Conservation (phyloP, 192 early-diverging fungal genomes). For the Umbelopsis isabellina region DNA sequence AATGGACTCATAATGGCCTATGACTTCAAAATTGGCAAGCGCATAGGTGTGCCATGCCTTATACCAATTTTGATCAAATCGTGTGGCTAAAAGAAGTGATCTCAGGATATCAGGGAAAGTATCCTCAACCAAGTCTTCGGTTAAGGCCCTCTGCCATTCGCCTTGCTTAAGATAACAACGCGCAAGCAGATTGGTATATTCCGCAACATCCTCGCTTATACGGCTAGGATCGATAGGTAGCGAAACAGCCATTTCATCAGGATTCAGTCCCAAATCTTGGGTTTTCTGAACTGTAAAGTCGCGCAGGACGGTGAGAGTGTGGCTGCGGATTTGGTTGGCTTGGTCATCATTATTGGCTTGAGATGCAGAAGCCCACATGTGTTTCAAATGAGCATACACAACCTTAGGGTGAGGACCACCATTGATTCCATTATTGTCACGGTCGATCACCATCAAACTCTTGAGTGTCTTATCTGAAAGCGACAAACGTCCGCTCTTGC, state of each 20-base stretch:
- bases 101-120: slow-evolving; percentile 74
- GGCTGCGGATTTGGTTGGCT: slow-evolving; percentile 51
- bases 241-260: slow-evolving; percentile 51
- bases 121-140: slow-evolving; percentile 53
- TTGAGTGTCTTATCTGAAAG: slow-evolving; percentile 81
- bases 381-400: slow-evolving; percentile 92
- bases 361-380: slow-evolving; percentile 72
- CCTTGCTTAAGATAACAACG: slow-evolving; percentile 93
- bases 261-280: slow-evolving; percentile 65
- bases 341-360: slow-evolving; percentile 20
- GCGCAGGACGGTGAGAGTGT: slow-evolving; percentile 76
- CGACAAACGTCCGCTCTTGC: slow-evolving; percentile 83
- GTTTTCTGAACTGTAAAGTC: slow-evolving; percentile 79
- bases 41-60: slow-evolving; percentile 98
- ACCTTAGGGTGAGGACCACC: slow-evolving; percentile 66
- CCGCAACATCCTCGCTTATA: slow-evolving; percentile 47
- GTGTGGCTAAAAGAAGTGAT: slow-evolving; percentile 84
- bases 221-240: slow-evolving; percentile 51
- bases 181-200: slow-evolving; percentile 62
- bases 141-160: slow-evolving; percentile 83
- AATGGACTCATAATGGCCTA: slow-evolving; percentile 72
- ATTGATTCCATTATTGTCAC: slow-evolving; percentile 40
- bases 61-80: slow-evolving; percentile 92
- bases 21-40: slow-evolving; percentile 88
- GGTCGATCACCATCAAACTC: slow-evolving; percentile 65